phyloP scores from a whole-genome alignment of 1,284 basidiomycete species.

The Malassezia brasiliensis region DNA sequence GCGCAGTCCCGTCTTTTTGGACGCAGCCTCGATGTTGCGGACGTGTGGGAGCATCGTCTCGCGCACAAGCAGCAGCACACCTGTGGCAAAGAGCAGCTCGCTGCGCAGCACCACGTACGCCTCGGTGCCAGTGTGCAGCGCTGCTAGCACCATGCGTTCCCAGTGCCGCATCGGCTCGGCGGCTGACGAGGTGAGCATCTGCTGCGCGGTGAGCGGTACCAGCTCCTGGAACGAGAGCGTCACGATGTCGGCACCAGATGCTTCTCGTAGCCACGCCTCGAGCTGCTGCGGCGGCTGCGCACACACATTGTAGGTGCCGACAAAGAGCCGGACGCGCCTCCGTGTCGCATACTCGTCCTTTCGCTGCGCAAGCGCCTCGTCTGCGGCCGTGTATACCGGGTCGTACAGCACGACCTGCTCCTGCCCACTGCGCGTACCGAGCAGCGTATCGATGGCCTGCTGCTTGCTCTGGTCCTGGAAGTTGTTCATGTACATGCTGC shows the following conservation, averaged over 20 bases:
- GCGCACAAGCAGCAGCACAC: slow-evolving; percentile 75
- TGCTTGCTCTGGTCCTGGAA: slow-evolving; percentile 95
- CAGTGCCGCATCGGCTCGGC: slow-evolving; percentile 68
- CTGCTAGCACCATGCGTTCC: slow-evolving; percentile 73
- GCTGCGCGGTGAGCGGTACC: slow-evolving; percentile 88
- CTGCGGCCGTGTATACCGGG: slow-evolving; percentile 76
- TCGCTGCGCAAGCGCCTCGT: slow-evolving; percentile 54
- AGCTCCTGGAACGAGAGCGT: slow-evolving; percentile 82
- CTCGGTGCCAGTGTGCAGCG: slow-evolving; percentile 53
- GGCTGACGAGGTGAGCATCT: slow-evolving; percentile 74
- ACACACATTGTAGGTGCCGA: slow-evolving; percentile 83
- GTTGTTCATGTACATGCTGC: slow-evolving; percentile 82
- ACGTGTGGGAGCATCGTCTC: slow-evolving; percentile 65
- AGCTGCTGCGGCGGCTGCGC: slow-evolving; percentile 50
- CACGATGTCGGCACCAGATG: slow-evolving; percentile 47
- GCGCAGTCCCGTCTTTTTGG: slow-evolving; percentile 89
- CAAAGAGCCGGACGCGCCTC: slow-evolving; percentile 64
- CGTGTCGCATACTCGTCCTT: slow-evolving; percentile 74
- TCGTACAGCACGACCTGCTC: slow-evolving; percentile 81
- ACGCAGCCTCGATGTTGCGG: slow-evolving; percentile 79
- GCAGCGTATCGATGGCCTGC: slow-evolving; percentile 82
- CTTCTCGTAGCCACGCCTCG: neutral
- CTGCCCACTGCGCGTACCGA: slow-evolving; percentile 84
- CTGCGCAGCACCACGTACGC: slow-evolving; percentile 74
- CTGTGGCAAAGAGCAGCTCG: slow-evolving; percentile 92